A percentile compares a stretch with the other conserved stretches of the same genome.
Evolutionary conservation across 2,329 filamentous ascomycete genomes (phyloP).

Genomic region (Sclerotinia borealis): DNA sequence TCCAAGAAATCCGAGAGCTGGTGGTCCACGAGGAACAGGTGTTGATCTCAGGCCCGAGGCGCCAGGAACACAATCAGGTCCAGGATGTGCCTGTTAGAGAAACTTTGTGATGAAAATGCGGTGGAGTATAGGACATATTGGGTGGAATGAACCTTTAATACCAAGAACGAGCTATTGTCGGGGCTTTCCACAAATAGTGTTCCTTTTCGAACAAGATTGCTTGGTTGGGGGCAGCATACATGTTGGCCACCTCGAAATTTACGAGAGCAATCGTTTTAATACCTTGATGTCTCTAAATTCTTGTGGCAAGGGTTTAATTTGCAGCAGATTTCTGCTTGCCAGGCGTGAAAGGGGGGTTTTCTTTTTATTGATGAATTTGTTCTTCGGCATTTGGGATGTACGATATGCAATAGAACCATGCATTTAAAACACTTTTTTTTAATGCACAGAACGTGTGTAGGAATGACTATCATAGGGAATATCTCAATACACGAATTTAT

Average conservation of each 20-base stretch:
- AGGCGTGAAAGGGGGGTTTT: conserved; percentile 28
- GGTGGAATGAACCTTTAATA: conserved; percentile 15
- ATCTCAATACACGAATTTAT: not conserved
- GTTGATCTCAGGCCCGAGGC: conserved; percentile 56
- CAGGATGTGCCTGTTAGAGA: conserved; percentile 57
- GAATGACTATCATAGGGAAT: not conserved
- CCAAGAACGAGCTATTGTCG: conserved; percentile 15
- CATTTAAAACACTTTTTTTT: conserved; percentile 11
- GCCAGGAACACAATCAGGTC: conserved; percentile 51
- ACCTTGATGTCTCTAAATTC: conserved; percentile 30
- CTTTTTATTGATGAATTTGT: conserved; percentile 19
- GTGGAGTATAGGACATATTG: conserved; percentile 20
- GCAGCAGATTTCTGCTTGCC: conserved; percentile 26
- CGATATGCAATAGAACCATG: conserved; percentile 34
- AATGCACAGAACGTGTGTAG: not conserved
- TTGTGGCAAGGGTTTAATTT: conserved; percentile 24
- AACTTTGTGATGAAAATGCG: conserved; percentile 12
- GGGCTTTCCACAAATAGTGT: conserved; percentile 16
- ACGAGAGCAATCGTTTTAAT: conserved; percentile 31
- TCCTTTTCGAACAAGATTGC: conserved; percentile 22
- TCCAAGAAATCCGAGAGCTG: conserved; percentile 71
- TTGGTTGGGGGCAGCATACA: conserved; percentile 20
- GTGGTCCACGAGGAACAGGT: conserved; percentile 43
- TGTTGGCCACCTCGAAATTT: conserved; percentile 22
- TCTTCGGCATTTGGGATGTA: conserved; percentile 34